A percentile compares a stretch with the other conserved stretches of the same genome.
Evolutionary conservation across 306 rosid genomes (phyloP).

Genomic region (Sechiopsis laciniata): DNA sequence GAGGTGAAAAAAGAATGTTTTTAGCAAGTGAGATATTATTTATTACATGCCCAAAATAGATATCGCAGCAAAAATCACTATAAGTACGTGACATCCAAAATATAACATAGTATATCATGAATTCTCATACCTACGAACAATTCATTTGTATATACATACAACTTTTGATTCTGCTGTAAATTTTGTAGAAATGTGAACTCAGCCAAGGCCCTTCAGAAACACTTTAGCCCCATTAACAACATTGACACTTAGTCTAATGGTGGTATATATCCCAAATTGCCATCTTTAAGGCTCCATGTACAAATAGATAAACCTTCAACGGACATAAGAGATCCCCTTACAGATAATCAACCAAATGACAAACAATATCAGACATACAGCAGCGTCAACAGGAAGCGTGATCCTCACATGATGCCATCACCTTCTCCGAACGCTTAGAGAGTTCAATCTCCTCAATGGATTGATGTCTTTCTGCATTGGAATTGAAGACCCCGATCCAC

Average conservation of each 20-base stretch:
- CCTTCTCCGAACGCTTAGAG: too few species aligned
- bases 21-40: background rate
- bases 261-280: background rate
- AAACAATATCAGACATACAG: too few species aligned
- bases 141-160: background rate
- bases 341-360: too few species aligned
- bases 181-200: background rate
- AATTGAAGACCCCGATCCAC: constrained; percentile 47
- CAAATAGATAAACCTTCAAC: too few species aligned
- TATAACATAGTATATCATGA: background rate
- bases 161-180: background rate
- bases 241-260: background rate
- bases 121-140: background rate
- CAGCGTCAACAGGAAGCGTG: too few species aligned
- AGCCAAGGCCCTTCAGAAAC: constrained; percentile 1
- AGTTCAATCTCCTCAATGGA: too few species aligned
- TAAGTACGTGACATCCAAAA: background rate
- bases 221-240: background rate
- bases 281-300: too few species aligned
- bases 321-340: too few species aligned
- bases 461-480: constrained; percentile 53
- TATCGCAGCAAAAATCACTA: background rate
- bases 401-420: too few species aligned
- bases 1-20: background rate
- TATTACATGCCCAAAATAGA: background rate